Base-by-base conservation (phyloP, 306 rosid genomes). In the Sechiopsis laciniata region DNA sequence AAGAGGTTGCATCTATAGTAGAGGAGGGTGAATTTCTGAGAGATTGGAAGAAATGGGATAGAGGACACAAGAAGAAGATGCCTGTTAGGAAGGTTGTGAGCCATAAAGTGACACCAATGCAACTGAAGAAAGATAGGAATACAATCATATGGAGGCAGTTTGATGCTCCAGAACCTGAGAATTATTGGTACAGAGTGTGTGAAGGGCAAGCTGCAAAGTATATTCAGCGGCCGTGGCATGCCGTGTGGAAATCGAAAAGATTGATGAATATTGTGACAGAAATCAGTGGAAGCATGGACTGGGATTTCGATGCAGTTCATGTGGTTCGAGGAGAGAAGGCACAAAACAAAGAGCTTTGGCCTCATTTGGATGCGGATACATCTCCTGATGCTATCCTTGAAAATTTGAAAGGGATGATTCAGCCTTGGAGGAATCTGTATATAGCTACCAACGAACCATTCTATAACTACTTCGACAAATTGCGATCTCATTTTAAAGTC, bases 131-230 rank as follows among this genome's bases (percentile, higher is more conserved):
- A 75, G 99, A 95, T 37, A 89, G 70, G 80, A 95, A 78, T 73
- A 77, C 91, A 0, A 57, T 95, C 58, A 55, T 95, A 56, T 83
- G 86, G 96, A 85, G 99, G 86, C 95, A 91, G 80, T 95, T 95
- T 72, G 97, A 95, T 77, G 89, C 85, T 0, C 95, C 96, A 0
- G 97, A 91, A 83, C 96, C 97, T 0, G 99, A 95, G 81, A 95
- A 95, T 87, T 95, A 95, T 70, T 95, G 99, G 99, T 95, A 91
- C 48, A 78, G 99, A 56, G 99, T 95, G 59, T 95, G 99, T 51
- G 99, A 95, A 56, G 97, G 99, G 69, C 88, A 89, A 65, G 96
- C 93, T 72, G 87, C 96, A 0, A 88, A 95, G 85, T 82, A 85
- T 73, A 69, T 95, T 55, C 91, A 91, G 80, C 85, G 97, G 74